phyloP scores from a whole-genome alignment of 495 filamentous ascomycete genomes.

The Hypomontagnella submonticulosa region DNA sequence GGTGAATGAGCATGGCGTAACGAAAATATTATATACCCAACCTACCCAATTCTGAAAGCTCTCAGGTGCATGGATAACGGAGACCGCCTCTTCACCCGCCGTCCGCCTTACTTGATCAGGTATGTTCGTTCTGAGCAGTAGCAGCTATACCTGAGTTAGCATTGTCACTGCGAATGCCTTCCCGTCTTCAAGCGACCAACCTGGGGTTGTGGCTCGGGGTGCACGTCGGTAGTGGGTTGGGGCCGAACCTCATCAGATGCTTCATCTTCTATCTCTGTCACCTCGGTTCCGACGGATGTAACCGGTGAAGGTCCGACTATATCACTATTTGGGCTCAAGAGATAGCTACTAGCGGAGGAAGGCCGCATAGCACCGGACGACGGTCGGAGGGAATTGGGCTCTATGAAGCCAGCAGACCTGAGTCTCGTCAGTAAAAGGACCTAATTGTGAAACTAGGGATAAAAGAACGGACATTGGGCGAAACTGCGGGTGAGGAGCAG shows the following conservation, averaged over 20 bases:
- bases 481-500: slow-evolving; percentile 55
- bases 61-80: slow-evolving; percentile 87
- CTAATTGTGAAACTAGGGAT: background rate
- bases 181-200: slow-evolving; percentile 49
- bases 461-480: slow-evolving; percentile 60
- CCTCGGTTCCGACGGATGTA: slow-evolving; percentile 78
- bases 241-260: slow-evolving; percentile 59
- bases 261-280: slow-evolving; percentile 79
- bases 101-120: slow-evolving; percentile 63
- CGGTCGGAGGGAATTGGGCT: slow-evolving; percentile 57
- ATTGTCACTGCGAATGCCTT: slow-evolving; percentile 40
- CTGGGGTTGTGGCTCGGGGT: slow-evolving; percentile 43
- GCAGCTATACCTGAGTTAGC: slow-evolving; percentile 51
- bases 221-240: slow-evolving; percentile 32
- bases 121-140: slow-evolving; percentile 72
- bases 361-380: slow-evolving; percentile 42
- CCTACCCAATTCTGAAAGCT: slow-evolving; percentile 82
- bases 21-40: slow-evolving; percentile 6
- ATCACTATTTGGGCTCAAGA: slow-evolving; percentile 61
- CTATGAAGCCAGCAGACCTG: slow-evolving; percentile 53
- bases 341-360: slow-evolving; percentile 49
- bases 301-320: slow-evolving; percentile 79
- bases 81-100: slow-evolving; percentile 77
- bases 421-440: slow-evolving; percentile 24
- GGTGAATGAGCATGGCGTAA: slow-evolving; percentile 1